Conservation (phyloP, 2,329 filamentous ascomycete genomes). For the Alternaria sp. region DNA sequence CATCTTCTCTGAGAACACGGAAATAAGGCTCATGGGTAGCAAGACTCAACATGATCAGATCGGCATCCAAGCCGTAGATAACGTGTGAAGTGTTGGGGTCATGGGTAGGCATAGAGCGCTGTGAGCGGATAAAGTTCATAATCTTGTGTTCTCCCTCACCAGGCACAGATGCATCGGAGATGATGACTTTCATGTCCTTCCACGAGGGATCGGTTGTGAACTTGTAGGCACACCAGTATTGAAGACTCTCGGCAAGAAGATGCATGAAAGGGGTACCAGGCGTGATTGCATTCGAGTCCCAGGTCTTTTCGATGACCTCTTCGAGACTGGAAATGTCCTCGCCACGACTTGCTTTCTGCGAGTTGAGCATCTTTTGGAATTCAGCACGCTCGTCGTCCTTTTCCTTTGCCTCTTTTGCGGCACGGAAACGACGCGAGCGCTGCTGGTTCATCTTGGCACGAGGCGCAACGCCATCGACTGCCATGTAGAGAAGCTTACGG, state of each 20-base stretch:
- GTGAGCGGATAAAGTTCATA: conserved; percentile 96
- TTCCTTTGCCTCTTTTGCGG: conserved; percentile 91
- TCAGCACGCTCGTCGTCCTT: conserved; percentile 92
- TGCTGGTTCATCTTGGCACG: conserved; percentile 99
- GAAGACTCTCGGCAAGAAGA: conserved; percentile 84
- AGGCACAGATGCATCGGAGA: conserved; percentile 96
- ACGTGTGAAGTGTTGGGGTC: conserved; percentile 97
- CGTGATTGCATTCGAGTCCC: conserved; percentile 89
- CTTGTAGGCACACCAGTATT: conserved; percentile 98
- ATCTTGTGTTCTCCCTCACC: conserved; percentile 99
- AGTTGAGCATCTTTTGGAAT: conserved; percentile 82
- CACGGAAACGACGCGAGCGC: conserved; percentile 91
- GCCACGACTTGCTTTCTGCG: conserved; percentile 66
- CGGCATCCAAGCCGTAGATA: conserved; percentile 96
- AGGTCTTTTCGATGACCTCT: conserved; percentile 82
- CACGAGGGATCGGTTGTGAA: conserved; percentile 95
- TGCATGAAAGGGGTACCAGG: conserved; percentile 99
- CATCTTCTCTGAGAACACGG: conserved; percentile 93
- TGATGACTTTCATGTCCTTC: conserved; percentile 92
- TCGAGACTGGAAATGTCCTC: conserved; percentile 67
- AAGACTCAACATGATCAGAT: conserved; percentile 97
- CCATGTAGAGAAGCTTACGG: conserved; percentile 95
- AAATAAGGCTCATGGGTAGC: conserved; percentile 98
- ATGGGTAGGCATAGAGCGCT: conserved; percentile 87
- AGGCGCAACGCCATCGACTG: conserved; percentile 96